Conservation (phyloP, 106 monocot species). For the Agapanthus africanus region DNA sequence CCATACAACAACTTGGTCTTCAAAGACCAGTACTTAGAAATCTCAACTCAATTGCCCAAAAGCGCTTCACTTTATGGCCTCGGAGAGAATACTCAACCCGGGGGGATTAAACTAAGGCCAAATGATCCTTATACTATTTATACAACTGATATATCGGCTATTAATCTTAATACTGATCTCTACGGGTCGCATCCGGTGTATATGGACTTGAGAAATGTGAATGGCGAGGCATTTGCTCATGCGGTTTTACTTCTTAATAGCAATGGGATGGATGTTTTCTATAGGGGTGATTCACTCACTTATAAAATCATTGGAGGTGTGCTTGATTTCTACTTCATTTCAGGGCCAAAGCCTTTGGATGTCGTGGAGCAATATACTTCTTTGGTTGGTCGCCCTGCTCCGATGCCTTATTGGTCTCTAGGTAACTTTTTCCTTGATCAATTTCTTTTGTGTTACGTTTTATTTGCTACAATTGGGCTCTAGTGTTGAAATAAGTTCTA, state of each 20-base stretch:
- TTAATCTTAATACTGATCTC: constrained; percentile 81
- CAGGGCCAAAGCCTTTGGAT: constrained; percentile 58
- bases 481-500: too few relatives aligned
- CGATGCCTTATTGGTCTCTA: constrained; percentile 99
- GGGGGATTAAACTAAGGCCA: constrained; percentile 62
- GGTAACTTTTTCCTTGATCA: constrained; percentile 33
- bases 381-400: constrained; percentile 80
- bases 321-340: constrained; percentile 93
- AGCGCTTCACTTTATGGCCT: constrained; percentile 72
- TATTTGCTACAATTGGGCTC: too few relatives aligned
- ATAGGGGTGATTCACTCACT: constrained; percentile 66
- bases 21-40: constrained; percentile 94
- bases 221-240: constrained; percentile 44
- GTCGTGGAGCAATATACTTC: constrained; percentile 86
- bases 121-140: constrained; percentile 88
- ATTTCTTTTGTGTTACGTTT: neutral
- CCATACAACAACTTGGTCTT: constrained; percentile 49
- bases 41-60: constrained; percentile 57
- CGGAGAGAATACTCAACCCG: constrained; percentile 91
- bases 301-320: constrained; percentile 93
- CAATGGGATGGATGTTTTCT: constrained; percentile 95
- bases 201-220: constrained; percentile 75
- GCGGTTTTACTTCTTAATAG: constrained; percentile 88
- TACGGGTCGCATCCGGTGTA: constrained; percentile 95
- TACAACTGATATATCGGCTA: constrained; percentile 79